Conservation (phyloP, 345 rosid genomes). For the Turritis glabra region DNA sequence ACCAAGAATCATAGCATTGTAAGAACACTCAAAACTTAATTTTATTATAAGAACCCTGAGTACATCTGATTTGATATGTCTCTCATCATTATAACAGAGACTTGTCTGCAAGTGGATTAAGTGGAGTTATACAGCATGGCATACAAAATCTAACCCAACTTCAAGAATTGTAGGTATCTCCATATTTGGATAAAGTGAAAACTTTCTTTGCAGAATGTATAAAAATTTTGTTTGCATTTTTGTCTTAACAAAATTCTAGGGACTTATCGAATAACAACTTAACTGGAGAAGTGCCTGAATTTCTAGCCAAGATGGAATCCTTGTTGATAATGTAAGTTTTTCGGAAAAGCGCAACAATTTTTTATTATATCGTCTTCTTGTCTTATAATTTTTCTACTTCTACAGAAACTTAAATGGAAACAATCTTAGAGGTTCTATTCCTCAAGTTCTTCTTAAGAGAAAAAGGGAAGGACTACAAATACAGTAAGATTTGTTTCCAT, state of each 20-base stretch:
- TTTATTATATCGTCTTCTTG: neutral
- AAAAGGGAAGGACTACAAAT: constrained; percentile 28
- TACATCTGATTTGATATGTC: neutral
- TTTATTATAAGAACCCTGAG: neutral
- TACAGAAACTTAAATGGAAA: constrained; percentile 44
- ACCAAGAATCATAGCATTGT: constrained; percentile 44
- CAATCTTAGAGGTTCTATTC: constrained; percentile 43
- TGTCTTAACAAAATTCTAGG: constrained; percentile 37
- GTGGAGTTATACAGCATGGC: constrained; percentile 20
- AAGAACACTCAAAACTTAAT: neutral
- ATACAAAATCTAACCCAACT: constrained; percentile 31
- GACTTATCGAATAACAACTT: neutral
- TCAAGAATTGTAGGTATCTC: constrained; percentile 37
- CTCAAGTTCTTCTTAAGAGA: constrained; percentile 39
- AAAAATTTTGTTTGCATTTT: neutral
- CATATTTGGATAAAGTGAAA: neutral
- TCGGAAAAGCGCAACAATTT: neutral
- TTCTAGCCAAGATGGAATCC: constrained; percentile 39
- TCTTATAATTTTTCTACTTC: neutral
- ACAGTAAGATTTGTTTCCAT: constrained; percentile 19
- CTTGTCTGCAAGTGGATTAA: constrained; percentile 40
- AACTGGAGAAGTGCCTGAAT: constrained; percentile 43
- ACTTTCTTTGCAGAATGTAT: neutral
- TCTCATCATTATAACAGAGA: constrained; percentile 1
- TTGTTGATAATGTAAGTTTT: constrained; percentile 2